phyloP scores from a whole-genome alignment of 2,329 filamentous ascomycete species.

The Clonostachys byssicola region DNA sequence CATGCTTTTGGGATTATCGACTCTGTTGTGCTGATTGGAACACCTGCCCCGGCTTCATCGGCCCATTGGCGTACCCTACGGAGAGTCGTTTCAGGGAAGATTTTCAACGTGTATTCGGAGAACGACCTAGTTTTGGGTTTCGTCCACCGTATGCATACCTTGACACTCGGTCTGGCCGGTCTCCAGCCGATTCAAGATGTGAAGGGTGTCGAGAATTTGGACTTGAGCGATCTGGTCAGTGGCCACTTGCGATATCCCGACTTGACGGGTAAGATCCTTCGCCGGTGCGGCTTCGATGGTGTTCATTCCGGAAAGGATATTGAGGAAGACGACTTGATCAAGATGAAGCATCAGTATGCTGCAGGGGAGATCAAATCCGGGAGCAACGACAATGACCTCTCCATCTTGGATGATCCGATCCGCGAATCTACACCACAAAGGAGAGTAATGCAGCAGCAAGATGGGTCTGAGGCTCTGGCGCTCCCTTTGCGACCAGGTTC shows the following conservation, averaged over 20 bases:
- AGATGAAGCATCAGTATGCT: conserved; percentile 31
- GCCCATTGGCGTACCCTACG: conserved; percentile 74
- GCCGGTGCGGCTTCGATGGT: conserved; percentile 44
- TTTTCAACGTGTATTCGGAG: conserved; percentile 85
- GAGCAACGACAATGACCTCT: conserved; percentile 16
- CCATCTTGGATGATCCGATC: not conserved
- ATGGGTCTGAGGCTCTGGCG: too few species aligned
- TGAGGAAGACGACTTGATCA: conserved; percentile 46
- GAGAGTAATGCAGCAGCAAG: too few species aligned
- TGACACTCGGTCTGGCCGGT: conserved; percentile 80
- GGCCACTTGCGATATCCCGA: conserved; percentile 49
- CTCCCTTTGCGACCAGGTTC: too few species aligned
- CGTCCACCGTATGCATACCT: conserved; percentile 77
- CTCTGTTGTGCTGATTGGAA: conserved; percentile 76
- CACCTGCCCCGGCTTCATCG: conserved; percentile 69
- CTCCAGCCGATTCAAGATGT: conserved; percentile 69
- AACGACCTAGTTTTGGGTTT: conserved; percentile 88
- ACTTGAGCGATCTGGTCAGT: conserved; percentile 47
- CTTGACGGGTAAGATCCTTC: conserved; percentile 46
- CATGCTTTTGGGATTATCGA: conserved; percentile 82
- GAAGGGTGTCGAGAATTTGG: conserved; percentile 56
- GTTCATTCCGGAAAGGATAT: conserved; percentile 39
- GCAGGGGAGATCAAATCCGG: conserved; percentile 15
- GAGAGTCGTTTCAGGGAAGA: conserved; percentile 72
- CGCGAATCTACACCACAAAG: not conserved